These are phyloP conservation scores for Intubia oerlemansii DNA, from an alignment of 2,329 filamentous ascomycete genomes.

Conservation along the genomic window DNA sequence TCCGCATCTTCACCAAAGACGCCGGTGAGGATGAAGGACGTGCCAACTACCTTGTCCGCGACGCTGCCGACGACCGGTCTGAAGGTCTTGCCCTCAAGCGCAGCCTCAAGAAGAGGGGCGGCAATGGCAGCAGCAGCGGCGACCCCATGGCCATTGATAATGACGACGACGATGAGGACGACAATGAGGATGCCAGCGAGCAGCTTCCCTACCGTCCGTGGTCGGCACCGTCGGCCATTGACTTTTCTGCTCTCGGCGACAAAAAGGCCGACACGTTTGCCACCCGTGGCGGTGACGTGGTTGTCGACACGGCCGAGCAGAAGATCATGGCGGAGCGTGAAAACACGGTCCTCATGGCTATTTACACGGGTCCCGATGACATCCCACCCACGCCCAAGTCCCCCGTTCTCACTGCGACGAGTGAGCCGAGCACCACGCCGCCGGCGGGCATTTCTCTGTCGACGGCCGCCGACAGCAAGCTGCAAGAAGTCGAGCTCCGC, in stretches of 20 bases:
- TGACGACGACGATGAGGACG: background rate
- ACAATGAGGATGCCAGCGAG: slow-evolving; percentile 23
- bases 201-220: slow-evolving; percentile 31
- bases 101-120: slow-evolving; percentile 20
- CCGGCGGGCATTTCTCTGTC: slow-evolving; percentile 11
- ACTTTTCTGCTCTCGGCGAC: slow-evolving; percentile 21
- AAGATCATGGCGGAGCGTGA: slow-evolving; percentile 33
- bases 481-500: slow-evolving; percentile 26
- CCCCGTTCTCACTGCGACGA: slow-evolving; percentile 13
- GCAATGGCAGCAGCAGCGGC: background rate
- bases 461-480: slow-evolving; percentile 17
- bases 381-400: slow-evolving; percentile 36
- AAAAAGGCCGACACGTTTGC: slow-evolving; percentile 25
- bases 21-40: slow-evolving; percentile 52
- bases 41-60: slow-evolving; percentile 44
- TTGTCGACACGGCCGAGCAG: slow-evolving; percentile 32
- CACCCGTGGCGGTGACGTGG: slow-evolving; percentile 29
- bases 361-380: slow-evolving; percentile 31
- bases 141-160: slow-evolving; percentile 2
- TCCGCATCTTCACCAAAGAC: slow-evolving; percentile 52
- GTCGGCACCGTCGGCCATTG: slow-evolving; percentile 22
- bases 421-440: too few relatives aligned
- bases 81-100: slow-evolving; percentile 50
- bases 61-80: slow-evolving; percentile 50
- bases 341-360: slow-evolving; percentile 36